These are phyloP conservation scores for Lepidopterella palustris DNA, from an alignment of 495 filamentous ascomycete species.

Conservation along the genomic window DNA sequence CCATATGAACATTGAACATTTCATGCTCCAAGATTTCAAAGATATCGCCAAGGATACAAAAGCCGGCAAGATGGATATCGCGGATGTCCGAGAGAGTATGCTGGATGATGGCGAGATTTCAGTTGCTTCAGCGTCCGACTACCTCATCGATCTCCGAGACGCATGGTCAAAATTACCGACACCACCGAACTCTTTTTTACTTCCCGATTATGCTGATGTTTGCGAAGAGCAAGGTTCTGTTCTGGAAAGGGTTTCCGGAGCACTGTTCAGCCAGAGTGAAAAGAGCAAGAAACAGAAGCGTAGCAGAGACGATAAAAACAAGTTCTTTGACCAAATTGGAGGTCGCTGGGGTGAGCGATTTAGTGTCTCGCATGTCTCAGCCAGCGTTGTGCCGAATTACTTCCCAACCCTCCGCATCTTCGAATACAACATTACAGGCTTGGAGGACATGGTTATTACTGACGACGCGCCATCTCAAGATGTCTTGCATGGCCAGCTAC, in stretches of 20 bases:
- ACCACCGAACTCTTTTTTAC: conserved; percentile 36
- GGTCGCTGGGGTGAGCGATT: conserved; percentile 81
- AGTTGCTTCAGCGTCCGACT: conserved; percentile 60
- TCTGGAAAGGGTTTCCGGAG: conserved; percentile 11
- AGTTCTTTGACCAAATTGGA: conserved; percentile 60
- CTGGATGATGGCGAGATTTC: conserved; percentile 41
- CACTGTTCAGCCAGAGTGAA: conserved; percentile 36
- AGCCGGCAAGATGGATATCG: conserved; percentile 37
- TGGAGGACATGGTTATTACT: conserved; percentile 45
- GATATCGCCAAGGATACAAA: conserved; percentile 57
- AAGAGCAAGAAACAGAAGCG: conserved; percentile 46
- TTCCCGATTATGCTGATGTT: conserved; percentile 35
- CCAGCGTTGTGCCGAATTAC: conserved; percentile 88
- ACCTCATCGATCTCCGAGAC: conserved; percentile 70
- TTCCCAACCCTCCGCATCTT: conserved; percentile 80
- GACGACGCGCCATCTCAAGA: background rate
- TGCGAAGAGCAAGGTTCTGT: conserved; percentile 26
- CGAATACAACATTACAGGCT: conserved; percentile 87
- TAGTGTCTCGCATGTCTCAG: conserved; percentile 66
- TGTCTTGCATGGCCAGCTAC: background rate
- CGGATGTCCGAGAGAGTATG: conserved; percentile 19
- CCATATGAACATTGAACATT: conserved; percentile 99
- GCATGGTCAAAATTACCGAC: conserved; percentile 70
- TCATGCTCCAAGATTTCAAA: conserved; percentile 81
- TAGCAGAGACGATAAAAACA: conserved; percentile 21